Evolutionary conservation across 495 filamentous ascomycete genomes (phyloP).

Genomic region (Xylaria bambusicola): DNA sequence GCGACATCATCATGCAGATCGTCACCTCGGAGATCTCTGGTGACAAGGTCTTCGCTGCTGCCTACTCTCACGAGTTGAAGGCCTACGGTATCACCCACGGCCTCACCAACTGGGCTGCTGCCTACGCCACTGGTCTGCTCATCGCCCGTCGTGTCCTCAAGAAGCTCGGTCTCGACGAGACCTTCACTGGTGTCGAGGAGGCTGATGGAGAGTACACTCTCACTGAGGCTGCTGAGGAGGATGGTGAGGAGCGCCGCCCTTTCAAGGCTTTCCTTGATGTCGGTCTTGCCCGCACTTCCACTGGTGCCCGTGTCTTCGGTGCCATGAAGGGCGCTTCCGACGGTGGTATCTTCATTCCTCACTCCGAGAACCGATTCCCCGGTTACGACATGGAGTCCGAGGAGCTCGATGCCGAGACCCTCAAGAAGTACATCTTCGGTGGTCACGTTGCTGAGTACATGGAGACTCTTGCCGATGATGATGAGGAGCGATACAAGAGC

Average conservation of each 20-base stretch:
- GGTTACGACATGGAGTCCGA: conserved; percentile 95
- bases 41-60: conserved; percentile 91
- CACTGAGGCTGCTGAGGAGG: conserved; percentile 85
- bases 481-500: conserved; percentile 98
- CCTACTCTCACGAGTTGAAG: conserved; percentile 97
- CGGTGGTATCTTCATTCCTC: conserved; percentile 93
- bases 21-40: conserved; percentile 94
- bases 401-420: conserved; percentile 93
- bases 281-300: conserved; percentile 93
- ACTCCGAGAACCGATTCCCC: conserved; percentile 99
- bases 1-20: conserved; percentile 98
- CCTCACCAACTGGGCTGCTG: conserved; percentile 99
- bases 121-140: conserved; percentile 95
- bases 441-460: conserved; percentile 99
- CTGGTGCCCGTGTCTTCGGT: conserved; percentile 96
- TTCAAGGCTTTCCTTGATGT: conserved; percentile 99
- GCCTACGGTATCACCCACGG: conserved; percentile 96
- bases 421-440: conserved; percentile 98
- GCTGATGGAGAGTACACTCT: conserved; percentile 89
- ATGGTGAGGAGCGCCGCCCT: conserved; percentile 82
- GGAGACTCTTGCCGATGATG: conserved; percentile 98
- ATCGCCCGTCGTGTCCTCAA: conserved; percentile 92
- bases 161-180: conserved; percentile 92
- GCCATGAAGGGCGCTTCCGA: conserved; percentile 99
- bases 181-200: conserved; percentile 93